Conservation (phyloP, 2,329 filamentous ascomycete genomes). For the Penicillium fuscoglaucum region DNA sequence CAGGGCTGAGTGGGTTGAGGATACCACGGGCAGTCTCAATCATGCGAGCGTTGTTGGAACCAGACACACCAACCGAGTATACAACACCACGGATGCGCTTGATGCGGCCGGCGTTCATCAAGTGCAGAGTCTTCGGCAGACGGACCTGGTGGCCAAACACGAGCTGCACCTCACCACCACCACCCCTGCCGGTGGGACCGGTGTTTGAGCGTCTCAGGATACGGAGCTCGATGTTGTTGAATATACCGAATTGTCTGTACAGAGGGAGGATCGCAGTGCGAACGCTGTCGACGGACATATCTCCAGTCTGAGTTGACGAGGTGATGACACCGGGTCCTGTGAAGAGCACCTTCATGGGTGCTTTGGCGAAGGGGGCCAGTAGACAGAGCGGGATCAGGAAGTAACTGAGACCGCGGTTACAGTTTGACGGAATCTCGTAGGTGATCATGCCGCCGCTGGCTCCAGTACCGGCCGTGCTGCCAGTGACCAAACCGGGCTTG, state of each 20-base stretch:
- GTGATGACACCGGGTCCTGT: constrained; percentile 92
- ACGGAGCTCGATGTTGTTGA: constrained; percentile 78
- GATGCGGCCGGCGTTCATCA: constrained; percentile 79
- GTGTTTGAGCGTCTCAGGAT: constrained; percentile 78
- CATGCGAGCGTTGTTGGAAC: constrained; percentile 91
- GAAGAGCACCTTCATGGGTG: constrained; percentile 85
- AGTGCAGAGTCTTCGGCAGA: constrained; percentile 88
- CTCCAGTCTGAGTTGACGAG: constrained; percentile 75
- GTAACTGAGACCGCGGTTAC: constrained; percentile 81
- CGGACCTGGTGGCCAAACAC: constrained; percentile 91
- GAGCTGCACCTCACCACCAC: constrained; percentile 89
- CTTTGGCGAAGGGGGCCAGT: constrained; percentile 89
- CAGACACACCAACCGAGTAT: constrained; percentile 88
- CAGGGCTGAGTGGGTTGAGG: constrained; percentile 79
- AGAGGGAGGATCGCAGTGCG: constrained; percentile 88
- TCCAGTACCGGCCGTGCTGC: constrained; percentile 73
- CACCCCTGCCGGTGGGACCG: constrained; percentile 71
- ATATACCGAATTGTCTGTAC: constrained; percentile 87
- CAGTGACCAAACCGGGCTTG: constrained; percentile 87
- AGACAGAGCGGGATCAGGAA: constrained; percentile 88
- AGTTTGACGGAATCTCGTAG: constrained; percentile 75
- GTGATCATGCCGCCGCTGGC: constrained; percentile 72
- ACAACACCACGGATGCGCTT: constrained; percentile 90
- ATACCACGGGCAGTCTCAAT: constrained; percentile 87
- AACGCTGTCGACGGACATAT: constrained; percentile 90